These are phyloP conservation scores for Alternaria burnsii DNA, from an alignment of 2,329 filamentous ascomycete species.

Conservation along the genomic window DNA sequence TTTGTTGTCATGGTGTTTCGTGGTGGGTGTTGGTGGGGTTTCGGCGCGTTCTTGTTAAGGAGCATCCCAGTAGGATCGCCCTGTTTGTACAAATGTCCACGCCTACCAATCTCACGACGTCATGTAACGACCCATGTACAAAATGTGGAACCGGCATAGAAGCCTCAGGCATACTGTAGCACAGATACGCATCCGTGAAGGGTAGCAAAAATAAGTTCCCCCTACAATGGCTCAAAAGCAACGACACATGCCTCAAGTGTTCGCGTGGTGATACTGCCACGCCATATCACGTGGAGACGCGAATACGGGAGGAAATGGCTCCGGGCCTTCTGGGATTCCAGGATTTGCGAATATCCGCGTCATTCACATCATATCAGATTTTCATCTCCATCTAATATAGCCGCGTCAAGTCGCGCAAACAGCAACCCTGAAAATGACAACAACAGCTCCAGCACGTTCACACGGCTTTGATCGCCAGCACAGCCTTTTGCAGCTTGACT, in stretches of 20 bases:
- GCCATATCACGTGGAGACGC: conserved; percentile 16
- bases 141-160: background rate
- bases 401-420: conserved; percentile 5
- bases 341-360: conserved; percentile 18
- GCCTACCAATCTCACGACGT: conserved; percentile 5
- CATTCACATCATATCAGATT: conserved; percentile 11
- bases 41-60: conserved; percentile 6
- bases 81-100: conserved; percentile 3
- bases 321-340: conserved; percentile 5
- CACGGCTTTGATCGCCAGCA: conserved; percentile 24
- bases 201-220: background rate
- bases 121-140: conserved; percentile 6
- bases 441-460: conserved; percentile 9
- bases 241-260: background rate
- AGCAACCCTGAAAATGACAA: conserved; percentile 13
- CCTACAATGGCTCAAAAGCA: background rate
- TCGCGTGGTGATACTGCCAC: conserved; percentile 7
- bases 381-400: conserved; percentile 11
- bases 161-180: background rate
- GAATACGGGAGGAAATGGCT: conserved; percentile 9
- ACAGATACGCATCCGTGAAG: background rate
- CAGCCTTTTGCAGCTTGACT: conserved; percentile 31
- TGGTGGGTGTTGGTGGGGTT: conserved; percentile 7
- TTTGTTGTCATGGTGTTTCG: conserved; percentile 5
- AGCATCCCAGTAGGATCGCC: conserved; percentile 7